Evolutionary conservation across 192 early-diverging fungal species (phyloP), one percentile per base, ranked within the genome.

Genomic region (Linnemannia hyalina): DNA sequence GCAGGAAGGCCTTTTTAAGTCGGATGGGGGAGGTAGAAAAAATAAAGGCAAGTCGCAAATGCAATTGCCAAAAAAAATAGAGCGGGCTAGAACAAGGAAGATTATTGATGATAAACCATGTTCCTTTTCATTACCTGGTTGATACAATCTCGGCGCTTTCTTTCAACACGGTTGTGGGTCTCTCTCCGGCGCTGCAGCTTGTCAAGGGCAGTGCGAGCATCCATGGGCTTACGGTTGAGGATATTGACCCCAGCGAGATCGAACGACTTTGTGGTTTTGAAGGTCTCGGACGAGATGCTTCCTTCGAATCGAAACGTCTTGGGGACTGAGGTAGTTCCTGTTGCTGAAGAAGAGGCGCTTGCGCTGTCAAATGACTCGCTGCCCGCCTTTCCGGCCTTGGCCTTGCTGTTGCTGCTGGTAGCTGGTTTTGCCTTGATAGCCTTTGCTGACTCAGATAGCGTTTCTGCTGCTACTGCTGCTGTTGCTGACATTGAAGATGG

Each of bases 81-180:
- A 26, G 23, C 2, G 72, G 15, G 15, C 35, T 70, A 40, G 36
- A 41, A 70, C 60, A 65, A 26, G n/a, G 23, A 57, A 23, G 55
- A n/a, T 57, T 57, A 7, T 57, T 57, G 22, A 23, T 38, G 26
- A 36, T 20, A 70, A 70, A 70, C 44, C 36, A 16, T 26, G 47
- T 18, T 74, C n/a, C 26, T n/a, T 36, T 74, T 52, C 38, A 35
- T 46, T 86, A 86, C 84, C 79, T 86, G 84, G 87, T 96, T 96
- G 80, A 96, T 95, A 81, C 92, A 93, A 84, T 96, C 94, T 47
- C 95, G 88, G 60, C 95, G 92, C 70, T 93, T 92, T 29, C 95
- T 88, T 83, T 96, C 95, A 10, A 96, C 94, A 73, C 92, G 92
- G 81, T 96, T 96, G 77, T 96, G 95, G 81, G 94, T 94, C 83